Evolutionary conservation across 148 eudicot genomes (phyloP), one percentile per base, ranked within the genome.

Genomic region (Vaccinium macrocarpon): DNA sequence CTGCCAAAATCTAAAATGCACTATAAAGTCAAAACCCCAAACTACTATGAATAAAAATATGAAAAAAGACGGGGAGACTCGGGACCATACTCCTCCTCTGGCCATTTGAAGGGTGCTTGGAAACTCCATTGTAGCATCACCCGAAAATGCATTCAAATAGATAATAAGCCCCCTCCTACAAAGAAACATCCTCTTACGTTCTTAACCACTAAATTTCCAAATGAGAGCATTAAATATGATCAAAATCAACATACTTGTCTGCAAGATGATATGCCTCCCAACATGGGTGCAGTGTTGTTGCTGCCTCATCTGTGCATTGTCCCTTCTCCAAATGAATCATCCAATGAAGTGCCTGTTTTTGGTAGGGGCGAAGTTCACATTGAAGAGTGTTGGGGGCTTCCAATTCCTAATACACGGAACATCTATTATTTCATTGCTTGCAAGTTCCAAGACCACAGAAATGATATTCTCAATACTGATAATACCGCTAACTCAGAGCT

Each of bases 31-130:
- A 92, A 73, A 72, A 79, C 59, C 75, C 50, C 52, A 25, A 32
- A 59, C 25, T 19, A 23, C 32, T 48, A 51, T 35, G 32, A n/a
- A 3, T 19, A 80, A 80, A 59, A 59, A 80, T 23, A 46, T 55
- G 27, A 79, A 32, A 83, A 66, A 85, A 29, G 82, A 35, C 19
- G 55, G 75, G 75, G 77, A 85, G 14, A 53, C 68, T 6, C 3
- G 27, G 52, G 35, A 79, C 86, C 93, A 83, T 97, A 97, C 99
- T 86, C 99, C 99, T 91, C 99, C 99, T 87, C 93, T 93, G 85
- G 97, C 94, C 95, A 97, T 93, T 87, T 97, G 96, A 85, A 93
- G 96, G 80, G 95, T 95, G 89, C 99, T 97, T 4, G 99, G 99
- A 82, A 97, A 97, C 89, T 97, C 98, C 75, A 86, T 88, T 18